These are phyloP conservation scores for Gamarada debralockiae DNA, from an alignment of 495 filamentous ascomycete genomes.

Conservation along the genomic window DNA sequence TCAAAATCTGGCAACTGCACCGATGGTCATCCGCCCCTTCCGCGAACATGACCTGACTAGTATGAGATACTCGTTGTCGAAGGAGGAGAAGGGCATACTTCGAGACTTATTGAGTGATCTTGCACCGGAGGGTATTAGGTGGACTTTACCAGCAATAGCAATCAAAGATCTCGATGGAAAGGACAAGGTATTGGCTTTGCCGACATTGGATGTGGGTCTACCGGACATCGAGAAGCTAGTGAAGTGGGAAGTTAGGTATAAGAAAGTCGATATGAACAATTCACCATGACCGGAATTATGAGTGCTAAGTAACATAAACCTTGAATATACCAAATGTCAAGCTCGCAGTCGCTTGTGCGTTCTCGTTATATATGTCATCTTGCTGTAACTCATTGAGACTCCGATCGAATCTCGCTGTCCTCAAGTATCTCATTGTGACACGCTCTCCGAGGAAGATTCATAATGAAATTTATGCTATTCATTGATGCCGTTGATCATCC, in stretches of 20 bases:
- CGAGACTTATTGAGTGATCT: conserved; percentile 31
- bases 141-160: conserved; percentile 40
- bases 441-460: no score
- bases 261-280: conserved; percentile 32
- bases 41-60: background rate
- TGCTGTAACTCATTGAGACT: no score
- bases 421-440: no score
- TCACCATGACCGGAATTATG: background rate
- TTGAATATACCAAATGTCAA: no score
- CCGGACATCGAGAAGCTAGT: conserved; percentile 25
- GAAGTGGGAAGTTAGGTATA: conserved; percentile 43
- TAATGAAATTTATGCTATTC: no score
- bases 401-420: no score
- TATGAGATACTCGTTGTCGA: background rate
- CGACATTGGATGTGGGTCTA: conserved; percentile 39
- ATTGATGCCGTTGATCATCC: no score
- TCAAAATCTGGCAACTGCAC: conserved; percentile 31
- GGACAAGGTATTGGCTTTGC: conserved; percentile 42
- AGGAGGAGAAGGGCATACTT: background rate
- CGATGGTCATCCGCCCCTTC: conserved; percentile 48
- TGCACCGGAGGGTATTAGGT: conserved; percentile 49
- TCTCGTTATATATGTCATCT: no score
- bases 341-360: no score
- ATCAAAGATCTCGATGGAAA: background rate
- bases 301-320: no score